Conservation (phyloP, 1,284 basidiomycete genomes). For the Puccinia novopanici region DNA sequence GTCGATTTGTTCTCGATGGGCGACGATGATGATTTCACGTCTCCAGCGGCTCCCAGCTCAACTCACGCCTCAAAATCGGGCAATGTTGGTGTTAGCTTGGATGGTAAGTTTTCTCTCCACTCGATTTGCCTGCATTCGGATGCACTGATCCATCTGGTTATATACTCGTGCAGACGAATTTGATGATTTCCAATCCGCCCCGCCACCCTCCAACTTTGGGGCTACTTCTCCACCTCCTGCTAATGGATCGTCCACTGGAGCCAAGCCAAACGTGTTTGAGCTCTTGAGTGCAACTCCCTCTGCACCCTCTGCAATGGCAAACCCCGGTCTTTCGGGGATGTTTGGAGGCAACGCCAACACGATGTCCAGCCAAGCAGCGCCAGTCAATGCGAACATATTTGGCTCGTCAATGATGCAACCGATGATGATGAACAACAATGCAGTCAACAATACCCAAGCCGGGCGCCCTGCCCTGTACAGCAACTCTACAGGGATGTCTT, state of each 20-base stretch:
- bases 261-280: conserved; percentile 47
- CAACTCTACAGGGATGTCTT: conserved; percentile 11
- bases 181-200: conserved; percentile 49
- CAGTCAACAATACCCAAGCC: conserved; percentile 15
- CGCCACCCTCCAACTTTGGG: background rate
- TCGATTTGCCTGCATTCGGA: background rate
- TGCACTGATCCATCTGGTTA: background rate
- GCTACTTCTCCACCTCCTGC: background rate
- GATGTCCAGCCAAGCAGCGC: conserved; percentile 3
- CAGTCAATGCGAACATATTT: conserved; percentile 17
- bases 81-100: background rate
- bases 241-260: background rate
- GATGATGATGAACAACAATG: conserved; percentile 30
- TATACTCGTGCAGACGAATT: conserved; percentile 30
- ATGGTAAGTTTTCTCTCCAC: background rate
- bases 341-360: conserved; percentile 1
- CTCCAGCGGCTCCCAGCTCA: conserved; percentile 11
- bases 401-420: conserved; percentile 42
- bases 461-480: background rate
- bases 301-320: background rate
- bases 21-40: conserved; percentile 40
- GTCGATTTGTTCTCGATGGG: conserved; percentile 49
- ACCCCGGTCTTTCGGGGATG: background rate
- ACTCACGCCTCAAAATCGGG: background rate
- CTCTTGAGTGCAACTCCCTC: conserved; percentile 28